Percentiles rank a stretch among this genome's conserved stretches.
Evolutionary conservation across 371 early-diverging fungal species (phyloP).

Genomic region (Nematocida minor): DNA sequence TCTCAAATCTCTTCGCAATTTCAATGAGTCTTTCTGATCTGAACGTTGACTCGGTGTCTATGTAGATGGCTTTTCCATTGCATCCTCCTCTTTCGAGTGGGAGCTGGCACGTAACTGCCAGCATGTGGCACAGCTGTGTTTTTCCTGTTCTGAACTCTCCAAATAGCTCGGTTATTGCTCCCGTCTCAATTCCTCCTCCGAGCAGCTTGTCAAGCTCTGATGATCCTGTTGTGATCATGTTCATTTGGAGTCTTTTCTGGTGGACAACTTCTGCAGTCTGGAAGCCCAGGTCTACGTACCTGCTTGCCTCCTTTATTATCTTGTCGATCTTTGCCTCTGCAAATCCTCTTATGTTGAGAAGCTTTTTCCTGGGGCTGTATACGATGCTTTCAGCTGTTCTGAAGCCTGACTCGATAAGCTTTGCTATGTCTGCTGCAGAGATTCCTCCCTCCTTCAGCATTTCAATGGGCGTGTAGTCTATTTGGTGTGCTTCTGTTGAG

Average conservation of each 20-base stretch:
- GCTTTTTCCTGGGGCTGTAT: constrained; percentile 82
- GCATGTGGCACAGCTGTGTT: constrained; percentile 91
- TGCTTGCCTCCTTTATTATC: constrained; percentile 83
- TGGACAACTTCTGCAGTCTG: constrained; percentile 88
- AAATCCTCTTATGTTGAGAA: constrained; percentile 87
- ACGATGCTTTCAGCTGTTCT: constrained; percentile 88
- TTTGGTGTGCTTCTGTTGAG: constrained; percentile 63
- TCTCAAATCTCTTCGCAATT: constrained; percentile 77
- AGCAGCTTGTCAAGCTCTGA: constrained; percentile 85
- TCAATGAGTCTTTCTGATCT: constrained; percentile 80
- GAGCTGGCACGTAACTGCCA: constrained; percentile 92
- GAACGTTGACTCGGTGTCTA: constrained; percentile 98
- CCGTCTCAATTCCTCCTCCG: constrained; percentile 92
- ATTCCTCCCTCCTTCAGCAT: constrained; percentile 73
- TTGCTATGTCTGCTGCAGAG: constrained; percentile 73
- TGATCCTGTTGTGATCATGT: constrained; percentile 85
- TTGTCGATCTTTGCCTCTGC: constrained; percentile 95
- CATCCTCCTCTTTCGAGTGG: constrained; percentile 78
- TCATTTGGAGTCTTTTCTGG: constrained; percentile 74
- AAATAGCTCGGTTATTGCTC: constrained; percentile 95
- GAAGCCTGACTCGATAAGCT: constrained; percentile 81
- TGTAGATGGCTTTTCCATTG: constrained; percentile 88
- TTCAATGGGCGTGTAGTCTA: constrained; percentile 54
- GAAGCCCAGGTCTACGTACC: constrained; percentile 89
- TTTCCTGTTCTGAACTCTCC: constrained; percentile 99